Conservation (phyloP, 139 green algal species). For the Chlamydomonas sp. region DNA sequence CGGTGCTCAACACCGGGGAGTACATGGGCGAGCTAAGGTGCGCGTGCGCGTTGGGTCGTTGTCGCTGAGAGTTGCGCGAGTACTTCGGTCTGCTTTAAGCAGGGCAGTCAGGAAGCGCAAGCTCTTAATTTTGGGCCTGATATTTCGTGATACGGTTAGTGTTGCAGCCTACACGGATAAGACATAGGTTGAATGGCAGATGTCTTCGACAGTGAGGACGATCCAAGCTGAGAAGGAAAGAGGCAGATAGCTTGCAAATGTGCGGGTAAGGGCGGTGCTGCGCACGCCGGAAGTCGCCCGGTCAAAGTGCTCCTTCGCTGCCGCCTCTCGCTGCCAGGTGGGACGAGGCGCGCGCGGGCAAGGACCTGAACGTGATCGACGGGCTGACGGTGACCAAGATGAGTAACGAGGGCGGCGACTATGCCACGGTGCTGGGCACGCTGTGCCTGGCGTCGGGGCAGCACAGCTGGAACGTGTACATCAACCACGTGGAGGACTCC, state of each 20-base stretch:
- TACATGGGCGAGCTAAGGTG: constrained; percentile 68
- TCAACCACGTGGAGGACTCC: constrained; percentile 77
- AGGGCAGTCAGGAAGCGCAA: too few species aligned
- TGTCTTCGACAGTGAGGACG: too few species aligned
- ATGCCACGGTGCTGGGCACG: constrained; percentile 68
- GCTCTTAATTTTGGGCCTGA: too few species aligned
- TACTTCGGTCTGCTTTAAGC: too few species aligned
- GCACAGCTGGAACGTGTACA: constrained; percentile 75
- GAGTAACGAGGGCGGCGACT: constrained; percentile 68
- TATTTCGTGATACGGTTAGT: too few species aligned
- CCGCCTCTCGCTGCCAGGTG: constrained; percentile 42
- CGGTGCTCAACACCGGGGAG: constrained; percentile 72
- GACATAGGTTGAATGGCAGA: too few species aligned
- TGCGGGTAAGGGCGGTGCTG: background rate
- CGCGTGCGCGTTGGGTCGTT: background rate
- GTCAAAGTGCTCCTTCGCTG: background rate
- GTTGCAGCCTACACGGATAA: too few species aligned
- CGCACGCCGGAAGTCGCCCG: background rate
- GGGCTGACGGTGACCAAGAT: constrained; percentile 71
- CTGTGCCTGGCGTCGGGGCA: constrained; percentile 63
- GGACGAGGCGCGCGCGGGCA: constrained; percentile 67
- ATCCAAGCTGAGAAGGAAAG: too few species aligned
- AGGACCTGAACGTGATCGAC: constrained; percentile 71
- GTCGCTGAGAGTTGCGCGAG: background rate
- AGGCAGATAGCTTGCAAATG: background rate